Percentiles rank a stretch among this genome's conserved stretches.
Evolutionary conservation across 257 asterid genomes (phyloP).

Genomic region (Fraxinus anomala): DNA sequence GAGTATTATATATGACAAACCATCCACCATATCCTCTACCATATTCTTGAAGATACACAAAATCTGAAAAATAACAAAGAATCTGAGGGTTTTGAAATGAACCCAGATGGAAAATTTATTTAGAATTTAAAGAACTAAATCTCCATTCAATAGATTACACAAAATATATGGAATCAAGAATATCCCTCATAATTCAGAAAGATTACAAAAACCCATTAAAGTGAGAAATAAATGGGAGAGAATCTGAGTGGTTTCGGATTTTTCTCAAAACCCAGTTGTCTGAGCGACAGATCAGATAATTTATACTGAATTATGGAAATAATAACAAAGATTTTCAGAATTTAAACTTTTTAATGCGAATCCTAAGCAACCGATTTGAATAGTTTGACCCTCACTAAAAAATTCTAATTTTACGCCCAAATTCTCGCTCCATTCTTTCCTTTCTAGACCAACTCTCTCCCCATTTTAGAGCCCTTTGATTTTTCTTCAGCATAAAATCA

Average conservation of each 20-base stretch:
- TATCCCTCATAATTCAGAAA: slow-evolving; percentile 43
- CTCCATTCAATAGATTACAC: slow-evolving; percentile 40
- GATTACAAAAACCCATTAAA: slow-evolving; percentile 25
- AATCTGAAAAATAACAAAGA: slow-evolving; percentile 40
- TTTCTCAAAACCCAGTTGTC: slow-evolving; percentile 52
- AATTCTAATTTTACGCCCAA: slow-evolving; percentile 56
- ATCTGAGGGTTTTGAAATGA: slow-evolving; percentile 31
- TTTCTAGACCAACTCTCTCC: slow-evolving; percentile 45
- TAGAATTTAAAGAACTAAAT: slow-evolving; percentile 38
- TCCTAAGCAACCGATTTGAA: slow-evolving; percentile 58
- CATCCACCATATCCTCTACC: slow-evolving; percentile 44
- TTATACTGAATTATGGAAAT: slow-evolving; percentile 23
- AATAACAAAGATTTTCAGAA: slow-evolving; percentile 22
- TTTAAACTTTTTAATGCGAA: slow-evolving; percentile 43
- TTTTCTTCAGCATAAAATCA: slow-evolving; percentile 15
- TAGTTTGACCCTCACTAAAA: slow-evolving; percentile 37
- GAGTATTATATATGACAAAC: slow-evolving; percentile 35
- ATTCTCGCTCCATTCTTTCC: slow-evolving; percentile 51
- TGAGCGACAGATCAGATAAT: slow-evolving; percentile 56
- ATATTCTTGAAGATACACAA: slow-evolving; percentile 39
- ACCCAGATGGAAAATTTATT: slow-evolving; percentile 34
- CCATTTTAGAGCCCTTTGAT: slow-evolving; percentile 20
- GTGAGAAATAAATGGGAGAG: slow-evolving; percentile 19
- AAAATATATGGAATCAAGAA: slow-evolving; percentile 38
- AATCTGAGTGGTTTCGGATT: slow-evolving; percentile 52